Base-by-base conservation (phyloP, 192 early-diverging fungal genomes). In the Coemansia umbellata region DNA sequence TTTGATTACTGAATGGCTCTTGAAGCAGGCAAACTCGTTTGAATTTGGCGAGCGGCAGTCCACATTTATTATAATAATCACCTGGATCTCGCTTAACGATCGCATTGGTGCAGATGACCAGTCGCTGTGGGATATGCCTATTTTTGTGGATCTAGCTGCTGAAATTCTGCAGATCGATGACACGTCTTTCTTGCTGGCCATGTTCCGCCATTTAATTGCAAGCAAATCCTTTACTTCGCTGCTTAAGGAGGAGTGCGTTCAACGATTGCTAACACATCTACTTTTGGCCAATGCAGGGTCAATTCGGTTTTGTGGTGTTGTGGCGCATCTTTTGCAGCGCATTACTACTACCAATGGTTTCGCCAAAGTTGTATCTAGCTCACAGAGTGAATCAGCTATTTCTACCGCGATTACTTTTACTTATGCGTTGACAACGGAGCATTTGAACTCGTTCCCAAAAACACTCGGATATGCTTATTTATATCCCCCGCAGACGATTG, bases 101-200 rank as follows among this genome's bases (percentile, higher is more conserved):
- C 52, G 66, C 36, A 11, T 30, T 14, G 13, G 45, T 26, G 35
- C 19, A 10, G 30, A 9, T 6, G 28, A 50, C 31, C 26, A 14
- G n/a, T 75, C 72, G 31, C 50, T 76, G 30, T 76, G 73, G 73
- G 61, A 64, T 31, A 11, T 15, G 13, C 32, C 43, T 1, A 23
- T 32, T 26, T 69, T 69, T 41, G 32, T 14, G 2, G 39, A 23
- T 7, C 60, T 69, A 14, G 61, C 73, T 8, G 39, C 54, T 0
- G 57, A 63, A 40, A 47, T 76, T 8, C 27, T 69, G 50, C 66
- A 64, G 40, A 58, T 64, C 32, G 73, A 69, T 31, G 73, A 76
- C 19, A 9, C 30, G 27, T 30, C 66, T 0, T 65, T 76, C 31
- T 33, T 69, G 8, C 28, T 54, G 9, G 62, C 60, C 3, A 58